Evolutionary conservation across 192 early-diverging fungal species (phyloP), one percentile per base, ranked within the genome.

Genomic region (Coemansia asiatica): DNA sequence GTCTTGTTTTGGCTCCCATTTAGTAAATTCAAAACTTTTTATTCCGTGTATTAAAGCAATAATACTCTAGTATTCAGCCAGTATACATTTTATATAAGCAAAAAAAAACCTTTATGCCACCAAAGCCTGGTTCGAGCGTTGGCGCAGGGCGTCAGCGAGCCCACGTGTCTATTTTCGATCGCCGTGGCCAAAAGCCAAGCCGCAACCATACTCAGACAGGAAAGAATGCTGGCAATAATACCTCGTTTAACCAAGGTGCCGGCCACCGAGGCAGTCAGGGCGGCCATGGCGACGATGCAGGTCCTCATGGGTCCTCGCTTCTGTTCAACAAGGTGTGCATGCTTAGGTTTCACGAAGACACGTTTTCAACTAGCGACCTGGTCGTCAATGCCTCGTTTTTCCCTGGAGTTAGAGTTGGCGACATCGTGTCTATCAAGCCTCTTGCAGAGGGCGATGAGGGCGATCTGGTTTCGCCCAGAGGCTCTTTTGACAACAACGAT

Each of bases 301-400:
- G 60, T 21, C 28, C 44, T 7, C 58, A 60, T 13, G 61, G 67
- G 2, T 48, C 36, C 10, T 21, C 68, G 4, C 31, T 61, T 4
- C 44, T 68, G 48, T 79, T 79, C 58, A 79, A 72, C 66, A 79
- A 75, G 40, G 60, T 60, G 15, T 75, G 76, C 33, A 63, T 73
- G 64, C 67, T 83, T 48, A 60, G 76, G 2, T 58, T 76, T 1
- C 76, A 83, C 29, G 82, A 83, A 22, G 67, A 75, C 8, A 48
- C 70, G 19, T 72, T 72, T 48, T 69, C 69, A 15, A 23, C 61
- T 1, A 75, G 63, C 56, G 76, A 83, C 58, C 55, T 79, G 51
- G 73, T 83, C 25, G 29, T 83, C 29, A 78, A 75, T 51, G 69
- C 76, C 31, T 19, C 67, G 29, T 79, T 76, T 46, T 83, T 83